Conservation (phyloP, 2,329 filamentous ascomycete species). For the Fusarium sp. region DNA sequence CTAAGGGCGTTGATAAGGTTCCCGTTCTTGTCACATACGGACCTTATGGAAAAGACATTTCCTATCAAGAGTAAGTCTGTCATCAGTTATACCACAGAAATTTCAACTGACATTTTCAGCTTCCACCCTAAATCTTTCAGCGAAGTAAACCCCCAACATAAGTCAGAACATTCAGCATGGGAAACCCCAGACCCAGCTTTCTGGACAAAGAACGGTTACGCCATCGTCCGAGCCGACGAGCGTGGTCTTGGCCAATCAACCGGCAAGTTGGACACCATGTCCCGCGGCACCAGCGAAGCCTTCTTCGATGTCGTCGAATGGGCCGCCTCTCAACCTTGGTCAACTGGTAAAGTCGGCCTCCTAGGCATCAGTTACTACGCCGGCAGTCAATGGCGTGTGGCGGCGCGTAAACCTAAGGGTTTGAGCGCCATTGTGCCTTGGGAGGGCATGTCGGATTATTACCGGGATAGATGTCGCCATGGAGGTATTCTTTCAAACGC, state of each 20-base stretch:
- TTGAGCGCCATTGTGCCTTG: constrained; percentile 59
- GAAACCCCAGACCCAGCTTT: constrained; percentile 68
- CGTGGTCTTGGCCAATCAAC: constrained; percentile 60
- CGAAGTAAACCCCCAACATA: constrained; percentile 65
- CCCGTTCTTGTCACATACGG: constrained; percentile 78
- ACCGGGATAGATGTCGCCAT: constrained; percentile 68
- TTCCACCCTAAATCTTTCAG: constrained; percentile 55
- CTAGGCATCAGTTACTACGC: constrained; percentile 61
- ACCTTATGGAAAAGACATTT: constrained; percentile 79
- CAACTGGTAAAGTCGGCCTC: constrained; percentile 60
- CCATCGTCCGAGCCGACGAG: constrained; percentile 65
- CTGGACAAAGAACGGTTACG: constrained; percentile 67
- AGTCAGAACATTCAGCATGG: constrained; percentile 66
- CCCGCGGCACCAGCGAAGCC: constrained; percentile 58
- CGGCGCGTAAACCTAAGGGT: constrained; percentile 58
- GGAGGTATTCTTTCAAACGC: constrained; percentile 69
- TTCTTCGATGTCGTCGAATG: constrained; percentile 64
- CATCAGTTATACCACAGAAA: too few relatives aligned
- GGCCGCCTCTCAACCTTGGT: constrained; percentile 58
- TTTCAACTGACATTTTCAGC: constrained; percentile 28
- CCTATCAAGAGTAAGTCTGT: constrained; percentile 61
- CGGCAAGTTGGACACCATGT: constrained; percentile 62
- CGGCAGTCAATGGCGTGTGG: constrained; percentile 61
- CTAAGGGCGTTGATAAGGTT: constrained; percentile 14
- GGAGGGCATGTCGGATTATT: constrained; percentile 67